Conservation (phyloP, 148 eudicot genomes). For the Spergularia marina region DNA sequence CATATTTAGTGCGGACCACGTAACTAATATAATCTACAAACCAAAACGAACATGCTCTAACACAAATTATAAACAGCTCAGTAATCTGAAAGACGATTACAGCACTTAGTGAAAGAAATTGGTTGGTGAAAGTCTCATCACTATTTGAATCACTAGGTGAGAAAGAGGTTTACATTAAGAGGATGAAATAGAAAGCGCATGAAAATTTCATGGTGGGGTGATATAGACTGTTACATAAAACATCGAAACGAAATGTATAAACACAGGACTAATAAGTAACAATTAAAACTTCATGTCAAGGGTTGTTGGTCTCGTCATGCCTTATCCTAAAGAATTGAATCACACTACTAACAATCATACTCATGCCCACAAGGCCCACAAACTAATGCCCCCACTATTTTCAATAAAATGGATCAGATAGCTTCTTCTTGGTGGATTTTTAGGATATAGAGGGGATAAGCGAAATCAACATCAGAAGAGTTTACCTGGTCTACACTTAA, state of each 20-base stretch:
- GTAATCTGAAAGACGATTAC: not conserved
- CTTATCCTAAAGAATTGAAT: conserved; percentile 13
- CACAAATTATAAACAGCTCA: not conserved
- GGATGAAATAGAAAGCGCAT: conserved; percentile 4
- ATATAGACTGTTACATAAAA: not conserved
- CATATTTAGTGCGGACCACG: not conserved
- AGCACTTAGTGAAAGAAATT: not conserved
- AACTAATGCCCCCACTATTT: not conserved
- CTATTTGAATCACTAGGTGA: not conserved
- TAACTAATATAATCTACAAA: not conserved
- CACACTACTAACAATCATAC: not conserved
- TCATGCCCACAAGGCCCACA: conserved; percentile 14
- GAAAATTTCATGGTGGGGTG: conserved; percentile 3
- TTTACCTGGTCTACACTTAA: not conserved
- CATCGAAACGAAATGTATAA: not conserved
- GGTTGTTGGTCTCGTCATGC: conserved; percentile 8
- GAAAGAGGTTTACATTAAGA: not conserved
- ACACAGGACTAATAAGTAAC: not conserved
- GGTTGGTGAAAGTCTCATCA: not conserved
- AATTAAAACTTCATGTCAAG: not conserved
- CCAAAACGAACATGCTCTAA: not conserved
- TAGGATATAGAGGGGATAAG: not conserved
- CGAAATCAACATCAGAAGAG: not conserved
- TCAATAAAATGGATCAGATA: not conserved
- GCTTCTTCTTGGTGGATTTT: not conserved